phyloP scores from a whole-genome alignment of 176 grass and related monocot species.

The Tillandsia fasciculata region DNA sequence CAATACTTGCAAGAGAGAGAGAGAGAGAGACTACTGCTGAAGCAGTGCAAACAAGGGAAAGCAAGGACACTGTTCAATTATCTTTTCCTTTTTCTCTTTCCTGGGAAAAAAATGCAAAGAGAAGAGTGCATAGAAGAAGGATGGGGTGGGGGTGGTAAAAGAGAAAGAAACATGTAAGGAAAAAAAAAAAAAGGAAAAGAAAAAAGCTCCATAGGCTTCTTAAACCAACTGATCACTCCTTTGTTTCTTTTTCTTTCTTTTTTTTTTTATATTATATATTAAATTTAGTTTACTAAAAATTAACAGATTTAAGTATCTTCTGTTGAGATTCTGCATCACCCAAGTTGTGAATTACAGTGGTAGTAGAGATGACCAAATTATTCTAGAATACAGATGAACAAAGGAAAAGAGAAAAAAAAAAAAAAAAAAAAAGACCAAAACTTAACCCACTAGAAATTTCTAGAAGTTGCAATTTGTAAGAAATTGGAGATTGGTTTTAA shows the following conservation, averaged over 20 bases:
- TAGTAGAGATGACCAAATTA: not conserved
- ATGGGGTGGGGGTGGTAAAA: too few relatives aligned
- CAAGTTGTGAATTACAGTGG: not conserved
- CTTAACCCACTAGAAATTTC: not conserved
- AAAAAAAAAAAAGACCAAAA: too few relatives aligned
- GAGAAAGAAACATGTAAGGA: too few relatives aligned
- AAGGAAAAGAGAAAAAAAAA: not conserved
- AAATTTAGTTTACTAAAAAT: not conserved
- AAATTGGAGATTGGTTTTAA: not conserved
- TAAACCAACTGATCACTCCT: too few relatives aligned
- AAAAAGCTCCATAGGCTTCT: too few relatives aligned
- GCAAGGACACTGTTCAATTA: not conserved
- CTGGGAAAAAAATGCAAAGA: not conserved
- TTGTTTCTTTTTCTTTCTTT: not conserved
- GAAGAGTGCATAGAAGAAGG: too few relatives aligned
- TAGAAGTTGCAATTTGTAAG: not conserved
- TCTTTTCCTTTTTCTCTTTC: too few relatives aligned
- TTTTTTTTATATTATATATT: too few relatives aligned
- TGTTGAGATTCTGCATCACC: not conserved
- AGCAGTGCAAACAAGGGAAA: not conserved
- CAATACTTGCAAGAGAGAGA: conserved; percentile 17
- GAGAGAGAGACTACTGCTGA: not conserved
- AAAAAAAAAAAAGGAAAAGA: too few relatives aligned
- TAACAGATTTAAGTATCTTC: not conserved
- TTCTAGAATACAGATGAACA: not conserved